These are phyloP conservation scores for Spirogloea muscicola DNA, from an alignment of 139 green algal species.

Conservation along the genomic window DNA sequence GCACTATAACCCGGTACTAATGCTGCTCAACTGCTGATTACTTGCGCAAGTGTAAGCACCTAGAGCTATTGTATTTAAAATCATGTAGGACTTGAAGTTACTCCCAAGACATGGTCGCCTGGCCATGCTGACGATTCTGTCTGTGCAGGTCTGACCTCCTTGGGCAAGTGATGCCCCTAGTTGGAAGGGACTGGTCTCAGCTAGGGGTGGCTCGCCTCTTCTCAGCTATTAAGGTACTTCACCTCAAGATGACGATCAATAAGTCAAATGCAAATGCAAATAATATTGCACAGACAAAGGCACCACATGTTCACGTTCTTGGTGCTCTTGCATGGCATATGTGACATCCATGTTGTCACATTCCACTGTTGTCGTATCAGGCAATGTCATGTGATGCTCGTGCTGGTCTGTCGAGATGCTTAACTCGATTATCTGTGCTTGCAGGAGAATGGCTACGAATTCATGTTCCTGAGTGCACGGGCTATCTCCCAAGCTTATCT, in stretches of 20 bases:
- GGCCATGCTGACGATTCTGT: background rate
- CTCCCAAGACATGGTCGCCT: background rate
- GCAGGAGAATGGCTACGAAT: slow-evolving; percentile 71
- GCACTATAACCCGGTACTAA: slow-evolving; percentile 79
- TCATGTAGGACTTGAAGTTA: background rate
- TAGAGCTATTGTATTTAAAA: background rate
- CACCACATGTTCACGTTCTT: too few species aligned
- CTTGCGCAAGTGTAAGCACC: background rate
- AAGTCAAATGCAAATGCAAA: too few species aligned
- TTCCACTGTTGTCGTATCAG: too few species aligned
- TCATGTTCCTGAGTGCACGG: slow-evolving; percentile 78
- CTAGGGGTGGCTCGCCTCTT: slow-evolving; percentile 76
- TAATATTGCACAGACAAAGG: too few species aligned
- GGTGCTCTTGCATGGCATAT: too few species aligned
- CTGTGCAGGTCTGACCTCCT: slow-evolving; percentile 66
- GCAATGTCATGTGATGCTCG: too few species aligned
- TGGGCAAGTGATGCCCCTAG: slow-evolving; percentile 80
- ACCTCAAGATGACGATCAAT: too few species aligned
- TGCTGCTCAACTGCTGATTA: background rate
- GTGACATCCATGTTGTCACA: too few species aligned
- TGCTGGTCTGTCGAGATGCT: too few species aligned
- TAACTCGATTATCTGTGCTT: background rate
- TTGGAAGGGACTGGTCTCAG: slow-evolving; percentile 88
- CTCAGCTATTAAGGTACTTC: slow-evolving; percentile 56
- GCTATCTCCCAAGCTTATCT: slow-evolving; percentile 77